A percentile compares a stretch with the other conserved stretches of the same genome.
Evolutionary conservation across 2,329 filamentous ascomycete genomes (phyloP).

Genomic region (Truncatella angustata): DNA sequence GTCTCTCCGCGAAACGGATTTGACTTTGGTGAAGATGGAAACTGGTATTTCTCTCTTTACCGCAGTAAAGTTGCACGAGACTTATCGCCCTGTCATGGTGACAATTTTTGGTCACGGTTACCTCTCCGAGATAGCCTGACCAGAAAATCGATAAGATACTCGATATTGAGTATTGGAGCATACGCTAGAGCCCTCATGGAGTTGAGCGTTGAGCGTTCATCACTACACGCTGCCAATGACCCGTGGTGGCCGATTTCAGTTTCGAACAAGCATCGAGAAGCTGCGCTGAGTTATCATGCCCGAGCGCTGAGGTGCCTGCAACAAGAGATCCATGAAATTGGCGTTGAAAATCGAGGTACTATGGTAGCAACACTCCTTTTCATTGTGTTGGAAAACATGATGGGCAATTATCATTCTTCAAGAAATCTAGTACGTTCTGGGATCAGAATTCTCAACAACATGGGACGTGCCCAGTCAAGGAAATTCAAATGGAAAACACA

Average conservation of each 20-base stretch:
- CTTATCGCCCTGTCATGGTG: constrained; percentile 20
- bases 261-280: constrained; percentile 22
- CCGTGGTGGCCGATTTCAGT: constrained; percentile 21
- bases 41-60: constrained; percentile 24
- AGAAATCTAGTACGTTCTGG: constrained; percentile 23
- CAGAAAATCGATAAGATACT: constrained; percentile 22
- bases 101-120: constrained; percentile 22
- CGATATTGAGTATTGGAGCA: constrained; percentile 25
- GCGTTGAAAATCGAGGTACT: constrained; percentile 19
- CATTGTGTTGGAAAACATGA: constrained; percentile 28
- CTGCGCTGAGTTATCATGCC: constrained; percentile 23
- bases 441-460: constrained; percentile 23
- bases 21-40: constrained; percentile 19
- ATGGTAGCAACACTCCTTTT: constrained; percentile 26
- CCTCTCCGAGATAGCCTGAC: constrained; percentile 23
- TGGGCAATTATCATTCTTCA: constrained; percentile 26
- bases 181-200: constrained; percentile 24
- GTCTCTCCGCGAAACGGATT: constrained; percentile 17
- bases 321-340: constrained; percentile 18
- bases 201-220: constrained; percentile 15
- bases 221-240: constrained; percentile 10
- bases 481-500: constrained; percentile 2
- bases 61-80: constrained; percentile 19
- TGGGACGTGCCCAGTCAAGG: constrained; percentile 11
- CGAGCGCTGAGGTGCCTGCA: constrained; percentile 22